Evolutionary conservation across 106 monocot species (phyloP), one percentile per base, ranked within the genome.

Genomic region (Dendrobium officinale): DNA sequence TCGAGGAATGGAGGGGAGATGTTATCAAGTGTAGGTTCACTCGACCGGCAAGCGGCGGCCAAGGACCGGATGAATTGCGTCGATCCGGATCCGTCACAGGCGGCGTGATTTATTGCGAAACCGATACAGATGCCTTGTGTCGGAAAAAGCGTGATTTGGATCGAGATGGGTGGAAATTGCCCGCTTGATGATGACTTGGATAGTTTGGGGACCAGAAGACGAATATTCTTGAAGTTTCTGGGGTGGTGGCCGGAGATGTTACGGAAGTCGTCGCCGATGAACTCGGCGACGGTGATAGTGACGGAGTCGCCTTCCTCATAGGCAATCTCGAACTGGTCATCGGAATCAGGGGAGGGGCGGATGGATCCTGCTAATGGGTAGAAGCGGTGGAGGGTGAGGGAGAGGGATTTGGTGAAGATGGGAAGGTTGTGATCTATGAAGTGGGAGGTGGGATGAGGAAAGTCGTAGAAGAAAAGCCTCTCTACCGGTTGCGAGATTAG

Each of bases 401-500:
- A 88, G 70, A 93, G 90, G 37, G 93, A 93, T 55, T 20, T 40
- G 18, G 82, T 90, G 42, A 92, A 82, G 55, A 2, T 31, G 10
- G 88, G 82, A 68, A 92, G 77, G 33, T 58, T 77, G 16, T n/a
- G 72, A 4, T 64, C 59, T 22, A 83, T 73, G 84, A 86, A 87
- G 55, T 64, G 33, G 18, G 82, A 66, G 19, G 59, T 77, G 7
- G 89, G 75, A 55, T 72, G 79, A 16, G 80, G 73, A 72, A 83
- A 79, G 37, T 19, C 13, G 42, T 89, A 89, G 86, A 92, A 86
- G 85, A 89, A 89, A 72, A 92, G 61, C 20, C 85, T 79, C 82
- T 92, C 80, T 1, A 92, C 86, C 13, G 13, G 10, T 0, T 82
- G 81, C 9, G 19, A 8, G 29, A 17, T 2, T 2, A 1, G 9